These are phyloP conservation scores for Microcyclospora tardicrescens DNA, from an alignment of 2,329 filamentous ascomycete genomes.

Conservation along the genomic window DNA sequence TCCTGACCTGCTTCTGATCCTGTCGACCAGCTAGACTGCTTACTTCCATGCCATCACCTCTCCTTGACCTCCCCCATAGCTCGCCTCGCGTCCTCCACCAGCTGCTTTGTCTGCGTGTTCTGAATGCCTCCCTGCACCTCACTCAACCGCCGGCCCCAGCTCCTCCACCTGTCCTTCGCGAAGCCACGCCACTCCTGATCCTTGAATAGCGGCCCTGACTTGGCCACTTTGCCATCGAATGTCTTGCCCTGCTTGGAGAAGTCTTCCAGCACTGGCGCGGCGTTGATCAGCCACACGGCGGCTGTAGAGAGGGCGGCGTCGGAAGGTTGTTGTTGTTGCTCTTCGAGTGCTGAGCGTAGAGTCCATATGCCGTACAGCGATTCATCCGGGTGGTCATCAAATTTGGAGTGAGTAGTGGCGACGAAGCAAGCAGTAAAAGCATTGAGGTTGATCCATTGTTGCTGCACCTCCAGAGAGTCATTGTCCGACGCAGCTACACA, in stretches of 20 bases:
- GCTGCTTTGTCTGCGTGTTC: constrained; percentile 6
- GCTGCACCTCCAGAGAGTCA: constrained; percentile 7
- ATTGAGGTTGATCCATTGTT: constrained; percentile 20
- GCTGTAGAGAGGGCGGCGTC: constrained; percentile 15
- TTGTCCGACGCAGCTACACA: constrained; percentile 11
- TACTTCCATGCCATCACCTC: not conserved
- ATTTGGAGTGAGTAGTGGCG: constrained; percentile 9
- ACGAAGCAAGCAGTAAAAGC: constrained; percentile 17
- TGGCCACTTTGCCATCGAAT: constrained; percentile 20
- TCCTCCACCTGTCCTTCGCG: constrained; percentile 15
- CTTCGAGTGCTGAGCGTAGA: constrained; percentile 17
- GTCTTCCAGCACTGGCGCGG: constrained; percentile 12
- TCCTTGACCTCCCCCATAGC: constrained; percentile 7
- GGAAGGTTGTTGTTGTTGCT: constrained; percentile 5
- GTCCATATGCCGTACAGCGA: constrained; percentile 21
- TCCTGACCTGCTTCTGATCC: too few species aligned
- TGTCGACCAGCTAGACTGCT: too few species aligned
- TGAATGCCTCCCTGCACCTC: constrained; percentile 5
- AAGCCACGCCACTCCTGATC: constrained; percentile 18
- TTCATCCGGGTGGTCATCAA: constrained; percentile 13
- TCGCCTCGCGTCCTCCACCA: constrained; percentile 9
- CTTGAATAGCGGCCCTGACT: constrained; percentile 12
- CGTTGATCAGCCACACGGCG: constrained; percentile 19
- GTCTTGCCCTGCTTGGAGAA: constrained; percentile 13
- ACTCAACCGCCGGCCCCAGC: constrained; percentile 13